A percentile compares a stretch with the other conserved stretches of the same genome.
Conservation (phyloP, 1,284 basidiomycete genomes). For the Moniliella sp. region DNA sequence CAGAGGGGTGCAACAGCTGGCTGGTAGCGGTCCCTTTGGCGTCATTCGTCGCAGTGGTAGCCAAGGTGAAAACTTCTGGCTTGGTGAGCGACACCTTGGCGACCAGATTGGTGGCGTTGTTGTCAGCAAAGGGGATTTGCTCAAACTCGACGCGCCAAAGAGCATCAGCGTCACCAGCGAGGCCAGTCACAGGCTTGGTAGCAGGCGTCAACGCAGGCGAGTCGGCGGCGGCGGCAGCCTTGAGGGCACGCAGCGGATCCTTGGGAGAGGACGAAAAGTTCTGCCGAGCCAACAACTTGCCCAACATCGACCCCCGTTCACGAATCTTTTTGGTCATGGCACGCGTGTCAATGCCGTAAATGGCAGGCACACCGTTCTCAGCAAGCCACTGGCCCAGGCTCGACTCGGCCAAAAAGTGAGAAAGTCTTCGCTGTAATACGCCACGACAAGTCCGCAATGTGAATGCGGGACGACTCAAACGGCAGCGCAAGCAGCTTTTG, state of each 20-base stretch:
- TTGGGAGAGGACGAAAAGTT: too few species aligned
- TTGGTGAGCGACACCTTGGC: conserved; percentile 55
- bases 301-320: conserved; percentile 73
- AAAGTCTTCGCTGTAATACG: conserved; percentile 71
- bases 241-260: too few species aligned
- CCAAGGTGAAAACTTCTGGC: conserved; percentile 47
- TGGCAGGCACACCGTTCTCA: conserved; percentile 78
- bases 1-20: conserved; percentile 52
- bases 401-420: conserved; percentile 76
- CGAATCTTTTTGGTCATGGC: conserved; percentile 87
- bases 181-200: too few species aligned
- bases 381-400: conserved; percentile 80
- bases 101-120: conserved; percentile 74
- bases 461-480: conserved; percentile 87
- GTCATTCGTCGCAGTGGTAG: conserved; percentile 31
- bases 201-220: too few species aligned
- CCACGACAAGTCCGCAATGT: conserved; percentile 78
- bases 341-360: conserved; percentile 89
- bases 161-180: conserved; percentile 1
- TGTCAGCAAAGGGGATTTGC: conserved; percentile 64
- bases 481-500: conserved; percentile 36
- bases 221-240: too few species aligned
- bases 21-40: conserved; percentile 35
- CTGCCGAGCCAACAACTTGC: conserved; percentile 35
- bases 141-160: conserved; percentile 61